These are phyloP conservation scores for Geotrichum phurueaensis DNA, from an alignment of 1,139 yeast genomes.

Conservation along the genomic window DNA sequence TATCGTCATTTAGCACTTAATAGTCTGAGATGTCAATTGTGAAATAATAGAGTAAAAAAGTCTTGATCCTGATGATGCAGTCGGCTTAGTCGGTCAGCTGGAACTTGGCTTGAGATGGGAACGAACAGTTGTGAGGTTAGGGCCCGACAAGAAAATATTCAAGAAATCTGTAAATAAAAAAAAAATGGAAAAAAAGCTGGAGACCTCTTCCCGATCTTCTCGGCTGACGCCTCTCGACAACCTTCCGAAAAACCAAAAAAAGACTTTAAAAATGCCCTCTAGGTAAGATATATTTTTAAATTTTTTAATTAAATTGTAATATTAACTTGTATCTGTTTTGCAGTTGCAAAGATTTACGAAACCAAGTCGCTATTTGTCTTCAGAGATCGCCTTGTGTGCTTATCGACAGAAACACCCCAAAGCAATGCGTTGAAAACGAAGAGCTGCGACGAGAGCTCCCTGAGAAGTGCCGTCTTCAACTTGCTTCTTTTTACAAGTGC, in stretches of 20 bases:
- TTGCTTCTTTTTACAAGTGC: conserved; percentile 83
- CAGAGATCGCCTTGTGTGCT: conserved; percentile 96
- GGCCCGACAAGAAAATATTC: background rate
- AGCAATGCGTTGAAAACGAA: conserved; percentile 78
- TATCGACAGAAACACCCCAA: conserved; percentile 83
- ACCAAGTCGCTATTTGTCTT: conserved; percentile 87
- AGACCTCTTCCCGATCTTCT: background rate
- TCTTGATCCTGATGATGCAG: background rate
- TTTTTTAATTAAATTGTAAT: background rate
- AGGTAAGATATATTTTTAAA: conserved; percentile 5
- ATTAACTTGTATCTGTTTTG: conserved; percentile 10
- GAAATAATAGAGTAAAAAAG: background rate
- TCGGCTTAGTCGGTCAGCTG: background rate
- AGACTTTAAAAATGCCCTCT: conserved; percentile 14
- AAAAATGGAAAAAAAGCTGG: background rate
- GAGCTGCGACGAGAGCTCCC: conserved; percentile 72
- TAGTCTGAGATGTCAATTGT: background rate
- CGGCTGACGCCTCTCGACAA: background rate
- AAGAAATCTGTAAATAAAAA: background rate
- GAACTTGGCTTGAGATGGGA: background rate
- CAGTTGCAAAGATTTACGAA: conserved; percentile 89
- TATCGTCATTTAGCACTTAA: conserved; percentile 24
- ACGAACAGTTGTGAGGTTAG: conserved; percentile 2
- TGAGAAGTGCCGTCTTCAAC: conserved; percentile 78
- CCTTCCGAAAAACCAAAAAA: background rate